Percentiles rank a stretch among this genome's conserved stretches.
These are phyloP conservation scores for Nitzschia sp. DNA, from an alignment of 108 stramenopile genomes.

Conservation along the genomic window DNA sequence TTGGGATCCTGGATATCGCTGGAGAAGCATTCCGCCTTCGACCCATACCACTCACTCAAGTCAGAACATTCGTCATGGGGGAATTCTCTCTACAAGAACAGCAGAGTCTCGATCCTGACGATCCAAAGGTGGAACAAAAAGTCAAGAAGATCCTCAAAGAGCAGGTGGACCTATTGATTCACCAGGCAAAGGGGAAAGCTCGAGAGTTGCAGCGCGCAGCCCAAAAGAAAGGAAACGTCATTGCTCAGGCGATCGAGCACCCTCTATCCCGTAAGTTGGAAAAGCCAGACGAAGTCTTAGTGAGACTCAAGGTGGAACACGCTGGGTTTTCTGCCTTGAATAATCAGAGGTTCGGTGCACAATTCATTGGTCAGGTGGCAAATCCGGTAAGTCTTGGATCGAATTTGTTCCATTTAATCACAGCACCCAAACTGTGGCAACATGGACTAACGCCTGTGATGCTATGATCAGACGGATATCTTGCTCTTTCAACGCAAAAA, in stretches of 20 bases:
- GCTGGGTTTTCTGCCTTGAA: conserved; percentile 90
- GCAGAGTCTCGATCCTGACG: conserved; percentile 67
- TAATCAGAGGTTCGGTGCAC: conserved; percentile 90
- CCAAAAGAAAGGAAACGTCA: conserved; percentile 30
- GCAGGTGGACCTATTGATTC: conserved; percentile 68
- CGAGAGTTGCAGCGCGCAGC: conserved; percentile 42
- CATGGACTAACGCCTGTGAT: too few species aligned
- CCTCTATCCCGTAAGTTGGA: conserved; percentile 50
- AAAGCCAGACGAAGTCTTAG: conserved; percentile 84
- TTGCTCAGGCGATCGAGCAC: conserved; percentile 26
- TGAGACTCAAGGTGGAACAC: conserved; percentile 95
- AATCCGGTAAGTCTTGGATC: conserved; percentile 54
- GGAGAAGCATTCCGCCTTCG: conserved; percentile 71
- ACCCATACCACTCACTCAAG: conserved; percentile 75
- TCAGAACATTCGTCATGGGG: conserved; percentile 73
- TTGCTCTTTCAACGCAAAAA: conserved; percentile 79
- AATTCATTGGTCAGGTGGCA: conserved; percentile 90
- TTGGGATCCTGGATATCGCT: conserved; percentile 81
- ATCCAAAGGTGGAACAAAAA: conserved; percentile 76
- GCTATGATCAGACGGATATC: conserved; percentile 60
- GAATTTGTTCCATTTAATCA: too few species aligned
- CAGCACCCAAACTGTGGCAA: too few species aligned
- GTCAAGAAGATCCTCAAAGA: conserved; percentile 60
- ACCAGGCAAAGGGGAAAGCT: conserved; percentile 43
- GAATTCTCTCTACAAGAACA: conserved; percentile 61